phyloP scores from a whole-genome alignment of 2,329 filamentous ascomycete species.

The Sporothrix pallida region DNA sequence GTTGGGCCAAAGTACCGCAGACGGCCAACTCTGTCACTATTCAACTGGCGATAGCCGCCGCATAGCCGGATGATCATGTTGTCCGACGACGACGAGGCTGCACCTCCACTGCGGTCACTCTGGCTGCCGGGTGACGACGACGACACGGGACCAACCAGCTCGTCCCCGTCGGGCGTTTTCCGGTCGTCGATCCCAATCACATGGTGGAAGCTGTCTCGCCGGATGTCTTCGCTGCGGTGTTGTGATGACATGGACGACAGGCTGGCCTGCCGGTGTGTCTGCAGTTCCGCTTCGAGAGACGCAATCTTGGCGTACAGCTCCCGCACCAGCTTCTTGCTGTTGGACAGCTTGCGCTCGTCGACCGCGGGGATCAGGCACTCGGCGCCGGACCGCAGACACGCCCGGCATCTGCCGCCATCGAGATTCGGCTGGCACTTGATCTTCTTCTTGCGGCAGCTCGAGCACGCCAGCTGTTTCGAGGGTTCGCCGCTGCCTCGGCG shows the following conservation, averaged over 20 bases:
- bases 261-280: background rate
- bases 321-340: conserved; percentile 30
- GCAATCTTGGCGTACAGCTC: conserved; percentile 31
- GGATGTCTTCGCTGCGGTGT: background rate
- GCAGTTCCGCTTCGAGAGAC: conserved; percentile 30
- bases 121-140: conserved; percentile 5
- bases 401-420: conserved; percentile 12
- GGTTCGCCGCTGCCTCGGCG: conserved; percentile 16
- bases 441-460: conserved; percentile 28
- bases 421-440: conserved; percentile 27
- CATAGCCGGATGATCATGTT: conserved; percentile 32
- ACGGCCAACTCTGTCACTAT: conserved; percentile 26
- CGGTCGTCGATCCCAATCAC: conserved; percentile 17
- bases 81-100: conserved; percentile 1
- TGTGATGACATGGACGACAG: too few species aligned
- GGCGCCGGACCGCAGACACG: conserved; percentile 2
- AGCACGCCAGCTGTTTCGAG: conserved; percentile 33
- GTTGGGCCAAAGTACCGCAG: conserved; percentile 29
- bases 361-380: conserved; percentile 29
- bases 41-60: conserved; percentile 28
- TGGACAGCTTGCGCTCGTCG: conserved; percentile 32
- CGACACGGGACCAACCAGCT: background rate
- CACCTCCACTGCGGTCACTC: background rate
- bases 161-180: background rate
- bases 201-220: conserved; percentile 18